Base-by-base conservation (phyloP, 345 rosid species). In the Leavenworthia alabamica region DNA sequence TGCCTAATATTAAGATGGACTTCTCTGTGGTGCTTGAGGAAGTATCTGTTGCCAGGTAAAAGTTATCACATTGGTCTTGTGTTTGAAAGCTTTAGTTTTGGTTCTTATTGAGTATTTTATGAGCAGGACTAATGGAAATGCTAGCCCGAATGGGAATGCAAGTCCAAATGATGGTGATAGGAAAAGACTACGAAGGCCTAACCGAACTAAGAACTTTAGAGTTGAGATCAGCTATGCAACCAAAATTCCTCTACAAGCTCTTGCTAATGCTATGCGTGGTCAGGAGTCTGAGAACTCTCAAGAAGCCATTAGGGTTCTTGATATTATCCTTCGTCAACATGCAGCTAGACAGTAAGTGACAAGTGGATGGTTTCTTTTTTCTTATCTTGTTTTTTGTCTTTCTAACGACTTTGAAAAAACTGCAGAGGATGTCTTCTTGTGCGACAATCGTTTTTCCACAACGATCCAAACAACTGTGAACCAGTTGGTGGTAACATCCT, bases 1-100 rank as follows among this genome's bases (percentile, higher is more conserved):
- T 93, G 10, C 94, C 94, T 0, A 76, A 76, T 3, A 89, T 85
- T 74, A 93, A 89, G 48, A 77, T 81, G 47, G 91, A 85, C 54
- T 93, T 89, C 24, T 66, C 81, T 22, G 89, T 89, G 23, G 82
- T 93, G 19, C 90, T 92, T 15, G 98, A 86, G 60, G 94, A 86
- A 62, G 51, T 75, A 2, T 14, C 83, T 3, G 76, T 88, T 19
- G 75, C 71, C 54, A 81, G 86, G 98, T 92, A 36, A 5, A 23
- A 35, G 5, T 46, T n/a, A 26, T 35, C 24, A 44, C 64, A 2
- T 33, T 56, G 23, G 19, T 26, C 2, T 1, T 52, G 3, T 52
- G 33, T 11, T 13, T 51, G 32, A n/a, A n/a, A n/a, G n/a, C 17
- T 23, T 45, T 16, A 14, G 53, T 20, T 54, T 52, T 53, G 46